A percentile compares a stretch with the other conserved stretches of the same genome.
These are phyloP conservation scores for Ceratocystis papillata DNA, from an alignment of 2,329 filamentous ascomycete genomes.

Conservation along the genomic window DNA sequence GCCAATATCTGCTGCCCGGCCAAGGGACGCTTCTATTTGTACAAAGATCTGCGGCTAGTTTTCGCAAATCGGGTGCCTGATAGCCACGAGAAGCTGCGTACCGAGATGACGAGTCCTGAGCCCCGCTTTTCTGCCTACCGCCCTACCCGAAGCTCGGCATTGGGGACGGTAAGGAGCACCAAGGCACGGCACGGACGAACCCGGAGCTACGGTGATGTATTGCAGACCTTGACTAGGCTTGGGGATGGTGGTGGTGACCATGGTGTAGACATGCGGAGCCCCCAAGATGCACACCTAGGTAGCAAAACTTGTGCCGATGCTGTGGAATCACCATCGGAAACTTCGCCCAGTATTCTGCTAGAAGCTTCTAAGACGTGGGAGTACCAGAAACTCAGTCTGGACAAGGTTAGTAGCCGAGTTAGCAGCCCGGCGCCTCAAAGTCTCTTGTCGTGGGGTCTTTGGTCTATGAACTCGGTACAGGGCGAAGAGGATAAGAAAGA, in stretches of 20 bases:
- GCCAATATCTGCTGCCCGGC: slow-evolving; percentile 83
- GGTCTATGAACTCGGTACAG: background rate
- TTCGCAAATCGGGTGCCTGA: slow-evolving; percentile 95
- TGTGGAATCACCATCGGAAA: background rate
- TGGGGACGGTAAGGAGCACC: background rate
- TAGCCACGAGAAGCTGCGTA: slow-evolving; percentile 81
- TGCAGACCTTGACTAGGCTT: background rate
- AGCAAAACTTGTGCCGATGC: background rate
- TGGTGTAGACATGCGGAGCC: no score
- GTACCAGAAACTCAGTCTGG: slow-evolving; percentile 17
- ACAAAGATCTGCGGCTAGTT: slow-evolving; percentile 85
- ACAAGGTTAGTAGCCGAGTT: background rate
- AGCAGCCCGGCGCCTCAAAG: background rate
- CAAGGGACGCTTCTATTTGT: slow-evolving; percentile 75
- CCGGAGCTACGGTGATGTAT: background rate
- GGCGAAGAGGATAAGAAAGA: background rate
- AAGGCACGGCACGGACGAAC: background rate
- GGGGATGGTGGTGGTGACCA: background rate
- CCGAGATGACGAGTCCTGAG: slow-evolving; percentile 81
- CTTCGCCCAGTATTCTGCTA: slow-evolving; percentile 30
- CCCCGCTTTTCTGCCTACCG: slow-evolving; percentile 81
- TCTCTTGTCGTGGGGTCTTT: slow-evolving; percentile 11
- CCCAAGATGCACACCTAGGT: background rate
- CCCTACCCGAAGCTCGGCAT: slow-evolving; percentile 43
- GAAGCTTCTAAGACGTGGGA: slow-evolving; percentile 25